These are phyloP conservation scores for Alternaria sp. DNA, from an alignment of 2,329 filamentous ascomycete genomes.

Conservation along the genomic window DNA sequence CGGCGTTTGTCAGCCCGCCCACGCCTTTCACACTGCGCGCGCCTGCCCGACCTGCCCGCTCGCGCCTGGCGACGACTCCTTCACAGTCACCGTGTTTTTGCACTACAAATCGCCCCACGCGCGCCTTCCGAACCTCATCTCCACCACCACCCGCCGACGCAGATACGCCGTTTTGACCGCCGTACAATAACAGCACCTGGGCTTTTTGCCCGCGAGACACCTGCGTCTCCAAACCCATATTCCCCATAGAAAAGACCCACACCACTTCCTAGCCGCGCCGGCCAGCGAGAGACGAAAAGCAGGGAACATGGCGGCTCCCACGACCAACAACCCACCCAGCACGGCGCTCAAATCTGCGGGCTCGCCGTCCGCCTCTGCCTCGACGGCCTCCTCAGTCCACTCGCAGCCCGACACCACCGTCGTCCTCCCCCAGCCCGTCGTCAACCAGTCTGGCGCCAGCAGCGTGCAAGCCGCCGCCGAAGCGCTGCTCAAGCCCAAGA, in stretches of 20 bases:
- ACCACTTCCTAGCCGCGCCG: conserved; percentile 16
- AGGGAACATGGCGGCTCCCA: conserved; percentile 42
- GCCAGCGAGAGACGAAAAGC: conserved; percentile 12
- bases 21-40: not conserved
- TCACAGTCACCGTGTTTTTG: conserved; percentile 39
- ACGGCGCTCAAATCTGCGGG: conserved; percentile 33
- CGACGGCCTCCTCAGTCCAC: conserved; percentile 47
- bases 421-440: conserved; percentile 35
- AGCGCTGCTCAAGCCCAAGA: conserved; percentile 43
- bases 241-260: conserved; percentile 17
- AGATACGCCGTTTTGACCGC: conserved; percentile 47
- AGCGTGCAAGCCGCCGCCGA: conserved; percentile 42
- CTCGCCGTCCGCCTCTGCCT: conserved; percentile 44
- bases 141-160: conserved; percentile 35
- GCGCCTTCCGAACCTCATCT: conserved; percentile 40
- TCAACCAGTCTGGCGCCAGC: conserved; percentile 33
- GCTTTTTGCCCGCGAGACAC: conserved; percentile 50
- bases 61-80: conserved; percentile 1
- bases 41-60: not conserved
- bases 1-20: conserved; percentile 18
- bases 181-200: conserved; percentile 43
- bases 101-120: conserved; percentile 33
- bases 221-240: conserved; percentile 39
- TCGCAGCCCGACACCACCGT: conserved; percentile 43
- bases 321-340: conserved; percentile 35